These are phyloP conservation scores for Aspergillus clavatus DNA, from an alignment of 2,329 filamentous ascomycete genomes.

Conservation along the genomic window DNA sequence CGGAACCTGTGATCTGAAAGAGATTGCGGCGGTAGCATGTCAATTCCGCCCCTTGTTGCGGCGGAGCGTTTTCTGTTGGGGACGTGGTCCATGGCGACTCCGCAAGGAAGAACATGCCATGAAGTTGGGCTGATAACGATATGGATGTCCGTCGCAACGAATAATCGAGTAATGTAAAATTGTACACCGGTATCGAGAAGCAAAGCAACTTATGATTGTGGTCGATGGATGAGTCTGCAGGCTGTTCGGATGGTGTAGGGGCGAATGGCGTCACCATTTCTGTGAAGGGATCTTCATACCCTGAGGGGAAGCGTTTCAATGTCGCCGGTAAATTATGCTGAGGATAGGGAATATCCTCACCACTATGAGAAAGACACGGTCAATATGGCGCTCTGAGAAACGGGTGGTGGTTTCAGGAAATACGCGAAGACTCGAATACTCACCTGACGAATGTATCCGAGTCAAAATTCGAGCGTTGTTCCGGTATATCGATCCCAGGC, in stretches of 20 bases:
- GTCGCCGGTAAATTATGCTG: conserved; percentile 37
- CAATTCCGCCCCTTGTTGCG: conserved; percentile 60
- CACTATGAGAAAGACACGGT: conserved; percentile 29
- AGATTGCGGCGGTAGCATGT: conserved; percentile 95
- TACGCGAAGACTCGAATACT: conserved; percentile 18
- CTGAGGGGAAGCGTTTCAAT: conserved; percentile 48
- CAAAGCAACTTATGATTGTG: conserved; percentile 68
- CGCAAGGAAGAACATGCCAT: conserved; percentile 66
- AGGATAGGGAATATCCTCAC: conserved; percentile 50
- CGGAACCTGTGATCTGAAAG: conserved; percentile 89
- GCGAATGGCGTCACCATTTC: conserved; percentile 47
- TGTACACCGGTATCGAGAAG: conserved; percentile 62
- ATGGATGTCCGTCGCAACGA: conserved; percentile 53
- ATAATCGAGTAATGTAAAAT: conserved; percentile 57
- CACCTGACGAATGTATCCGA: conserved; percentile 59
- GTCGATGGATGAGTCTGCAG: conserved; percentile 56
- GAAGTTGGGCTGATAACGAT: conserved; percentile 57
- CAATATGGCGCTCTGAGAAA: neutral
- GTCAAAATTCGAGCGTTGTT: conserved; percentile 57
- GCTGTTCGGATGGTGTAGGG: conserved; percentile 41
- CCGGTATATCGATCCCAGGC: conserved; percentile 51
- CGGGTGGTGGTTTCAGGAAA: neutral
- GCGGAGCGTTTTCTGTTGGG: conserved; percentile 50
- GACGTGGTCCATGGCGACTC: conserved; percentile 59
- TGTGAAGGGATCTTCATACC: conserved; percentile 49